Evolutionary conservation across 352 stramenopile species (phyloP), one percentile per base, ranked within the genome.

Genomic region (Globisporangium spinosum): DNA sequence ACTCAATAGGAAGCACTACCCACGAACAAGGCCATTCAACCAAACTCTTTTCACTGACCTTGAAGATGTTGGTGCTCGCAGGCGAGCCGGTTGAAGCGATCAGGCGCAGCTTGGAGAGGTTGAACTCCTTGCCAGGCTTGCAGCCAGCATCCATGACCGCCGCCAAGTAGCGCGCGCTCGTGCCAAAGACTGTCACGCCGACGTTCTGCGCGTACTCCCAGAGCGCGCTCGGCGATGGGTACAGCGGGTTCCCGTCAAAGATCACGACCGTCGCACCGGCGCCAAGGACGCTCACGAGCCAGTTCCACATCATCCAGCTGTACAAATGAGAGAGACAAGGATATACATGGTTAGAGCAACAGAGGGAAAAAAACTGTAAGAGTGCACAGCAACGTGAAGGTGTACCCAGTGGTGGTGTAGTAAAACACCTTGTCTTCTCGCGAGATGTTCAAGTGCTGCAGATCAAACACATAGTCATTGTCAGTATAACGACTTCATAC

Each of bases 271-370:
- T 90, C 32, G 85, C 83, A 32, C 85, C 84, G 64, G 87, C 74
- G 20, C 83, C 80, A 12, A 96, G 79, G 5, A 70, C 80, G 51
- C 83, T 90, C 35, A 90, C 81, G 60, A 93, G 72, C 87, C 87
- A 96, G 65, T 95, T 94, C 88, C 88, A 95, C 88, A 95, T 95
- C 88, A 95, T 95, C 87, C 85, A 92, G 4, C 72, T 76, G 35
- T 6, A 57, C 6, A 62, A 12, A n/a, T 56, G 34, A 25, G 22
- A 53, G 47, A 38, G 27, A 22, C 25, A 27, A 58, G 1, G 13
- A 54, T 12, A 49, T 34, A 51, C 6, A 32, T 45, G 22, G 12
- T 51, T n/a, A 53, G 23, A 43, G 15, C 2, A 6, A 49, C 10
- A 58, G 27, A 58, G 15, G 25, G 1, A 32, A 32, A 32, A 45